Evolutionary conservation across 192 early-diverging fungal genomes (phyloP), one percentile per base, ranked within the genome.

Genomic region (Coemansia furcata): DNA sequence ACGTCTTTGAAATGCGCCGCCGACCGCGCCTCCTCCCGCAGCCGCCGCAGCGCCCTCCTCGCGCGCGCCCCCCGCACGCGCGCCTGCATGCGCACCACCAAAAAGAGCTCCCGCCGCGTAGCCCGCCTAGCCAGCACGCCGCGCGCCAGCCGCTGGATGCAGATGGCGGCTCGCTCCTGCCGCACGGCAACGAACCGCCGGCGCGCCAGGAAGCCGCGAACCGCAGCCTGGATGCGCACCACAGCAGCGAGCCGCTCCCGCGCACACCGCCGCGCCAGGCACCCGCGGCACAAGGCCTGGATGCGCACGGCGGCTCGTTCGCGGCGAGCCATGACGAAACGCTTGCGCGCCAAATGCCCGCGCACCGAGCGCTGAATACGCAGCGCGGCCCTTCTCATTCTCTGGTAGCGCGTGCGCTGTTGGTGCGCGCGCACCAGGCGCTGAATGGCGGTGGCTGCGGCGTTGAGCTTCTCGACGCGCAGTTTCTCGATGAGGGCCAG

Each of bases 1-100:
- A 91, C 87, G 67, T 98, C 93, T 84, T 98, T 94, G 76, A 96
- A 89, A 67, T 98, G 97, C 63, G 87, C 90, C 15, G 94, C 93
- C 49, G 93, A 95, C 58, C 92, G 83, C 35, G 91, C 90, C 82
- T 99, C 98, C 30, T 88, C 86, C 76, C 93, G 90, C 65, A 92
- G 80, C 38, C 72, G 69, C 50, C 85, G 83, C 55, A 96, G 77
- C 70, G 88, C 87, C 60, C 86, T 86, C 57, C 87, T 78, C 37
- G 96, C 96, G 26, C 66, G 71, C 15, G 83, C 85, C 19, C 92
- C 87, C 62, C 98, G 92, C 29, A 93, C 73, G 54, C 89, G 89
- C 19, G 91, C 87, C 87, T 99, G 98, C 58, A 94, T 78, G 44
- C 89, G 84, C 23, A 93, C 79, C 33, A 99, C 84, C 36, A 84